These are phyloP conservation scores for Pythium plurisporium DNA, from an alignment of 352 stramenopile species.

Conservation along the genomic window DNA sequence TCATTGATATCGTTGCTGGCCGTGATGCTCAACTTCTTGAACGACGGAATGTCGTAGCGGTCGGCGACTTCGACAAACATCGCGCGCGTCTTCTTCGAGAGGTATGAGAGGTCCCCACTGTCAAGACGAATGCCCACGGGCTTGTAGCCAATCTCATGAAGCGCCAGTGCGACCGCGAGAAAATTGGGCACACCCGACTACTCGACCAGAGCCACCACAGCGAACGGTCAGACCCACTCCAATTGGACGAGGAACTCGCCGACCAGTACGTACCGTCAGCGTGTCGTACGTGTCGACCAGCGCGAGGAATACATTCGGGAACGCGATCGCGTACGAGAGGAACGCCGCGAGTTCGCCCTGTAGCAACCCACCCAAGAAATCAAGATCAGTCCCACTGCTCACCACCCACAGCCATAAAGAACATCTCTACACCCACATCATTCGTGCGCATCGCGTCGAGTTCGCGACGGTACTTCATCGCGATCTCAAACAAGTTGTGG, in stretches of 20 bases:
- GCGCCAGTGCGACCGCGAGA: slow-evolving; percentile 91
- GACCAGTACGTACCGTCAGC: slow-evolving; percentile 77
- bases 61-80: slow-evolving; percentile 51
- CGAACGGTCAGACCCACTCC: too few species aligned
- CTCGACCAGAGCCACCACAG: background rate
- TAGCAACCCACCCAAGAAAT: slow-evolving; percentile 14
- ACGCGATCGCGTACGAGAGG: slow-evolving; percentile 96
- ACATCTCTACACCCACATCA: slow-evolving; percentile 52
- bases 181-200: slow-evolving; percentile 97
- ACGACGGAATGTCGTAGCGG: slow-evolving; percentile 64
- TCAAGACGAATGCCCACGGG: slow-evolving; percentile 96
- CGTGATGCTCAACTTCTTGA: slow-evolving; percentile 90
- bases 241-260: too few species aligned
- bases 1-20: slow-evolving; percentile 99
- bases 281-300: slow-evolving; percentile 99
- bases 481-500: slow-evolving; percentile 78
- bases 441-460: slow-evolving; percentile 73
- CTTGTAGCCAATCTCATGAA: slow-evolving; percentile 89
- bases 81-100: slow-evolving; percentile 87
- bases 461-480: slow-evolving; percentile 76
- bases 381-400: too few species aligned
- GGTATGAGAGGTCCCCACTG: slow-evolving; percentile 96
- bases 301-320: slow-evolving; percentile 95
- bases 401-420: background rate
- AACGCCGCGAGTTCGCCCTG: slow-evolving; percentile 98